Percentiles rank a stretch among this genome's conserved stretches.
phyloP scores from a whole-genome alignment of 2,329 filamentous ascomycete genomes.

The Pleomassaria siparia region DNA sequence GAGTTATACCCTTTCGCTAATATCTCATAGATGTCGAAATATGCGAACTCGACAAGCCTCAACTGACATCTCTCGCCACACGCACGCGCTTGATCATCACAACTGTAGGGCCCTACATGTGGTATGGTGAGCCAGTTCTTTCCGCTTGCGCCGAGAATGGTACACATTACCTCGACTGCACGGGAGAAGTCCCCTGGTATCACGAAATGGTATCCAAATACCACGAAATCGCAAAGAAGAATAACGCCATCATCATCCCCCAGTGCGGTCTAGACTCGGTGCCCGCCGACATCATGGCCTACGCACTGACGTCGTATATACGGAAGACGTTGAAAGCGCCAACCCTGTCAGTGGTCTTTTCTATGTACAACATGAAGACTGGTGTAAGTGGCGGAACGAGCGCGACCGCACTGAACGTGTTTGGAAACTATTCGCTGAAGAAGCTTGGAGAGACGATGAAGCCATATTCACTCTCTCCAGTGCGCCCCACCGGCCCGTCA shows the following conservation, averaged over 20 bases:
- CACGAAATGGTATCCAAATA: conserved; percentile 64
- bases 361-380: conserved; percentile 56
- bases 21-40: conserved; percentile 42
- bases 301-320: conserved; percentile 56
- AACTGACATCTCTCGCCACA: conserved; percentile 54
- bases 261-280: conserved; percentile 63
- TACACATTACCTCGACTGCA: conserved; percentile 69
- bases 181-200: conserved; percentile 66
- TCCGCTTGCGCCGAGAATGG: conserved; percentile 65
- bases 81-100: conserved; percentile 63
- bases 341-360: conserved; percentile 54
- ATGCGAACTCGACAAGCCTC: conserved; percentile 48
- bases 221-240: conserved; percentile 60
- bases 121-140: conserved; percentile 65
- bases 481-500: conserved; percentile 41
- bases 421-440: conserved; percentile 51
- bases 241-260: conserved; percentile 62
- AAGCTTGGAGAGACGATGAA: conserved; percentile 51
- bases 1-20: too few species aligned
- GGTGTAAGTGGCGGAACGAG: conserved; percentile 60
- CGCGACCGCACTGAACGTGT: conserved; percentile 63
- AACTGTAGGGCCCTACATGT: conserved; percentile 64
- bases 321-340: conserved; percentile 54
- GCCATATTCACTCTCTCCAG: conserved; percentile 55
- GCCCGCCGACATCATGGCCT: conserved; percentile 60